These are phyloP conservation scores for Graphilbum sp. DNA, from an alignment of 2,329 filamentous ascomycete genomes.

Conservation along the genomic window DNA sequence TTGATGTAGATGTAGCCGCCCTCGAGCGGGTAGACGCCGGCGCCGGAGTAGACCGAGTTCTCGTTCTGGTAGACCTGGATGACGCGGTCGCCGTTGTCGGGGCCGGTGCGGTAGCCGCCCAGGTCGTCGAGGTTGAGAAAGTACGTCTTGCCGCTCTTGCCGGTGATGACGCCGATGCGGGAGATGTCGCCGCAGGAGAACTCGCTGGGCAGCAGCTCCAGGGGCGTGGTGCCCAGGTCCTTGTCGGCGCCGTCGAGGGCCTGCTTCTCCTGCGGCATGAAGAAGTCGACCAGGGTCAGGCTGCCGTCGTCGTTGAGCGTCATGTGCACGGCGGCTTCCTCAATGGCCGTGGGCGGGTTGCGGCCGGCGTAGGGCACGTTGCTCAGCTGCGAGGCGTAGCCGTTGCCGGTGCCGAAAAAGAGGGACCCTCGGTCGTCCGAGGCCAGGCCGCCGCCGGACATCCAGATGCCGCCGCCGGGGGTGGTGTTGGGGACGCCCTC, in stretches of 20 bases:
- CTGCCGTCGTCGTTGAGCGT: conserved; percentile 26
- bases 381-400: conserved; percentile 28
- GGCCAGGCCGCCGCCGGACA: conserved; percentile 29
- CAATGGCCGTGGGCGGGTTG: conserved; percentile 25
- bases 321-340: conserved; percentile 32
- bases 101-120: conserved; percentile 29
- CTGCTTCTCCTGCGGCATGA: conserved; percentile 33
- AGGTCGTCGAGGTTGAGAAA: conserved; percentile 30
- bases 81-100: conserved; percentile 24
- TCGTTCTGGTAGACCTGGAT: conserved; percentile 27
- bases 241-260: conserved; percentile 31
- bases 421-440: conserved; percentile 29
- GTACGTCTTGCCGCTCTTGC: conserved; percentile 33
- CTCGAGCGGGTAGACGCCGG: conserved; percentile 27
- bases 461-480: conserved; percentile 28
- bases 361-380: conserved; percentile 25
- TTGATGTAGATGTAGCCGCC: conserved; percentile 33
- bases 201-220: conserved; percentile 24
- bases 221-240: conserved; percentile 28
- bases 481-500: conserved; percentile 22
- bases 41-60: conserved; percentile 31
- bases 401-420: conserved; percentile 31
- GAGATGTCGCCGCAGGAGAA: conserved; percentile 26
- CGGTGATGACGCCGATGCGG: conserved; percentile 32
- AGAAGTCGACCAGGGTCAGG: conserved; percentile 28